Conservation (phyloP, 2,329 filamentous ascomycete species). For the Alternaria alternata region DNA sequence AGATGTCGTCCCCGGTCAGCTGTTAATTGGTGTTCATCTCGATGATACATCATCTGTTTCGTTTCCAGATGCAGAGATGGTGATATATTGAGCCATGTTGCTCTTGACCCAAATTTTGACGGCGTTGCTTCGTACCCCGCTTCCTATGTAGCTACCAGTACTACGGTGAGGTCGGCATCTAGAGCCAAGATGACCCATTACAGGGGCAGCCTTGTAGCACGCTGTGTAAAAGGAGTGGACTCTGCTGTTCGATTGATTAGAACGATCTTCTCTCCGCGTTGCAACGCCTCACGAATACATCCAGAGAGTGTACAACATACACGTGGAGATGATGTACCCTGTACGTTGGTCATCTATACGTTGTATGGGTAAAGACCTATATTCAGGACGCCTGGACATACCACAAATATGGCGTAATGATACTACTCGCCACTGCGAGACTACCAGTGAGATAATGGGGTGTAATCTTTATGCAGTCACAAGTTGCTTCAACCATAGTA, state of each 20-base stretch:
- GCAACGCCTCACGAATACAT: background rate
- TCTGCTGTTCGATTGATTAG: background rate
- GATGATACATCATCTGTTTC: slow-evolving; percentile 2
- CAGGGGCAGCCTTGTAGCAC: background rate
- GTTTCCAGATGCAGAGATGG: background rate
- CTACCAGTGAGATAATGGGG: background rate
- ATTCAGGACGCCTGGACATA: background rate
- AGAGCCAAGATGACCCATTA: background rate
- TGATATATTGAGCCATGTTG: slow-evolving; percentile 3
- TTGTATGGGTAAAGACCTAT: slow-evolving; percentile 10
- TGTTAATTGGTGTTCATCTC: slow-evolving; percentile 6
- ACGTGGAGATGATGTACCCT: background rate
- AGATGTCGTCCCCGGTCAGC: background rate
- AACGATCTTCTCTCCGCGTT: background rate
- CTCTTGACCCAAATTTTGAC: background rate
- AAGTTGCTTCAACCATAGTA: slow-evolving; percentile 1
- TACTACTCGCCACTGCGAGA: background rate
- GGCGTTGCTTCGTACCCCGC: background rate
- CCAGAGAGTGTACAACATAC: background rate
- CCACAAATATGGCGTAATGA: background rate
- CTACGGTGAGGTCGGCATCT: background rate
- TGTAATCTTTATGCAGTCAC: slow-evolving; percentile 5
- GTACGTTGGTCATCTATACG: slow-evolving; percentile 1
- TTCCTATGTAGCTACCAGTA: background rate
- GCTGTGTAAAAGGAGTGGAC: background rate